phyloP scores from a whole-genome alignment of 208 protist genomes.

The Strigomonas galati region DNA sequence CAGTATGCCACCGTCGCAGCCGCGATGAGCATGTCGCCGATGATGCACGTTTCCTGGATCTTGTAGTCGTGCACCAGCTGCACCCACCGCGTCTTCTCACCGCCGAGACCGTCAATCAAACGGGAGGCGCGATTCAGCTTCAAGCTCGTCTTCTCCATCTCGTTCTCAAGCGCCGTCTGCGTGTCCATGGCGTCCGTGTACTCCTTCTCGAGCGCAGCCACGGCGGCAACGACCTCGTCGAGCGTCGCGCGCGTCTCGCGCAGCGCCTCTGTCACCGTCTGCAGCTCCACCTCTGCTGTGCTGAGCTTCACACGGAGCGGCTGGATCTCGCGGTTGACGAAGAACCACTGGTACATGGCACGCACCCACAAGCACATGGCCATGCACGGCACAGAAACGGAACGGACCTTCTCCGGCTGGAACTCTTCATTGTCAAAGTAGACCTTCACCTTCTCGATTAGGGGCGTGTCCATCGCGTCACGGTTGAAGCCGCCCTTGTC shows the following conservation, averaged over 20 bases:
- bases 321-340: conserved; percentile 94
- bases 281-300: conserved; percentile 89
- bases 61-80: conserved; percentile 90
- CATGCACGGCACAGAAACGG: conserved; percentile 96
- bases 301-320: conserved; percentile 88
- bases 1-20: conserved; percentile 95
- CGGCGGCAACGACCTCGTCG: conserved; percentile 90
- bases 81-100: conserved; percentile 94
- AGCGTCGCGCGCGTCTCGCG: conserved; percentile 87
- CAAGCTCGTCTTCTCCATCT: conserved; percentile 92
- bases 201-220: conserved; percentile 91
- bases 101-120: conserved; percentile 95
- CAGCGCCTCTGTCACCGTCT: conserved; percentile 85
- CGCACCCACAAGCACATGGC: conserved; percentile 98
- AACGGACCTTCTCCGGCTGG: conserved; percentile 87
- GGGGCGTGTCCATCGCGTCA: conserved; percentile 91
- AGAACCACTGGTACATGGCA: conserved; percentile 97
- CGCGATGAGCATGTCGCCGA: conserved; percentile 96
- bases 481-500: conserved; percentile 89
- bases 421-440: conserved; percentile 94
- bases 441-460: conserved; percentile 93
- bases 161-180: conserved; percentile 91
- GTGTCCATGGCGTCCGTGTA: conserved; percentile 91
- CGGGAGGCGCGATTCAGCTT: conserved; percentile 95
- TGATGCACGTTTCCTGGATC: conserved; percentile 70